phyloP scores from a whole-genome alignment of 2,329 filamentous ascomycete genomes.

The Coniella lustricola region DNA sequence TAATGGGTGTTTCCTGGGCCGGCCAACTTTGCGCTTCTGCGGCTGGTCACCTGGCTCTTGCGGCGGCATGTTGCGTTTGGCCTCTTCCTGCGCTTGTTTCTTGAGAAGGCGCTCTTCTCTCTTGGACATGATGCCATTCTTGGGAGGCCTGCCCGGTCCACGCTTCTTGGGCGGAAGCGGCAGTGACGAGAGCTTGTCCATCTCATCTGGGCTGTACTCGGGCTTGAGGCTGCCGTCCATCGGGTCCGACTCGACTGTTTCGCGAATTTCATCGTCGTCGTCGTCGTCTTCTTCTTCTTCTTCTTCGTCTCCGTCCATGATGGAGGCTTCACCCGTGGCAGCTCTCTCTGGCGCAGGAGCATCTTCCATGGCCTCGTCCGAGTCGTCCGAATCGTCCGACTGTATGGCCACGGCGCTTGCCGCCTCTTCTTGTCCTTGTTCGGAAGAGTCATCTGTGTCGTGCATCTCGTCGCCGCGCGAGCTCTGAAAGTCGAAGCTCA shows the following conservation, averaged over 20 bases:
- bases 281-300: too few species aligned
- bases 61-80: conserved; percentile 44
- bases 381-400: conserved; percentile 18
- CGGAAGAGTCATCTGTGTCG: conserved; percentile 42
- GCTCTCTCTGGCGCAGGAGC: conserved; percentile 4
- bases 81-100: conserved; percentile 47
- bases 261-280: conserved; percentile 24
- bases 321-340: conserved; percentile 23
- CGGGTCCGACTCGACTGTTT: conserved; percentile 26
- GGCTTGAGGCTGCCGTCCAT: conserved; percentile 20
- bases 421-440: neutral
- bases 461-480: conserved; percentile 49
- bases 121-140: conserved; percentile 79
- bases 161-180: conserved; percentile 55
- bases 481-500: conserved; percentile 68
- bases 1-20: conserved; percentile 56
- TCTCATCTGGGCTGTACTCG: conserved; percentile 25
- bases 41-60: conserved; percentile 41
- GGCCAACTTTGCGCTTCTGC: conserved; percentile 57
- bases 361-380: conserved; percentile 20
- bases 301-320: conserved; percentile 22
- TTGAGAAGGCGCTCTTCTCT: conserved; percentile 60
- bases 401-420: conserved; percentile 9
- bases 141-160: conserved; percentile 73
- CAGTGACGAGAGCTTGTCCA: conserved; percentile 11